Percentiles rank a stretch among this genome's conserved stretches.
These are phyloP conservation scores for Dendrobium nobile DNA, from an alignment of 106 monocot species.

Conservation along the genomic window DNA sequence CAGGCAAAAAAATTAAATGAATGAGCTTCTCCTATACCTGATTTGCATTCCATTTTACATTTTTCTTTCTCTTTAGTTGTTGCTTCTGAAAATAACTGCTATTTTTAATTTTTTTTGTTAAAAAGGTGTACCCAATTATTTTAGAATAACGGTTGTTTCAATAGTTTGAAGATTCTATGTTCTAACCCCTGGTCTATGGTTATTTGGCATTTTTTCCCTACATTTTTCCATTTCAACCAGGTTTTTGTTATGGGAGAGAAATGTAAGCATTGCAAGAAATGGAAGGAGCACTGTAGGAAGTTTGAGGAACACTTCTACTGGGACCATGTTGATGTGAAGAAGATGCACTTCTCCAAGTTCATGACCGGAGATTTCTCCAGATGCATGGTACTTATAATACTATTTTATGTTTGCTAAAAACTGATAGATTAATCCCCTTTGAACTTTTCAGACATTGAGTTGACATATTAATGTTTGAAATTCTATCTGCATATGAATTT, in stretches of 20 bases:
- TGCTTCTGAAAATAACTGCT: not conserved
- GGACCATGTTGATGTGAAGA: conserved; percentile 1
- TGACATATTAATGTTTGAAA: no score
- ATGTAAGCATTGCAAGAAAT: conserved; percentile 1
- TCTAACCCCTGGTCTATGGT: not conserved
- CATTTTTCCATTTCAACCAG: not conserved
- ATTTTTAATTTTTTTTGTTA: not conserved
- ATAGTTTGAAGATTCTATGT: not conserved
- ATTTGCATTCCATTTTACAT: not conserved
- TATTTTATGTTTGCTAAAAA: not conserved
- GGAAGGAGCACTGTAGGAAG: conserved; percentile 1
- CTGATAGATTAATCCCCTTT: not conserved
- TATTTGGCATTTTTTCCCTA: not conserved
- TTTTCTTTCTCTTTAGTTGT: not conserved
- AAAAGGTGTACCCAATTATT: not conserved
- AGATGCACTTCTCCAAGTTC: not conserved
- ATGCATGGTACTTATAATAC: not conserved
- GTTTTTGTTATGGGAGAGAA: not conserved
- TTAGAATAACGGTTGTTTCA: not conserved
- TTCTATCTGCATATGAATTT: no score
- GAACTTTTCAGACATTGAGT: not conserved
- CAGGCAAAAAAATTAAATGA: not conserved
- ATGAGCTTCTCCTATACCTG: not conserved
- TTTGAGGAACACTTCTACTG: conserved; percentile 7
- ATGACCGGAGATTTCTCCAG: conserved; percentile 4